Conservation (phyloP, 1,284 basidiomycete species). For the Ceratobasidium sp. region DNA sequence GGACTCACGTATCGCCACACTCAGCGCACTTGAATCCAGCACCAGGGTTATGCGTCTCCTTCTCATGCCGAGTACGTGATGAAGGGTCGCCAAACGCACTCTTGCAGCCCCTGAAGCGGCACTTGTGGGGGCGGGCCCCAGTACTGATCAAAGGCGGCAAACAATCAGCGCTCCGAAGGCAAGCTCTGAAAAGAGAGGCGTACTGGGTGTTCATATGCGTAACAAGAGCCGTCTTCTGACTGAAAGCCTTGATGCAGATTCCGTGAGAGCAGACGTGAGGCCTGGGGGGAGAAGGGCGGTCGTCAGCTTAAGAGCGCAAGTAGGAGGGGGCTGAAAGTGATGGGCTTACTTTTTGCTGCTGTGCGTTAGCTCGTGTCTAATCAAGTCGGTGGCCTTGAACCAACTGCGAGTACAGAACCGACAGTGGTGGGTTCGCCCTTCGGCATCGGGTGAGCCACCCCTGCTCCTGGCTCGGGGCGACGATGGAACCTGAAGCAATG, state of each 20-base stretch:
- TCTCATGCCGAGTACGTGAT: conserved; percentile 31
- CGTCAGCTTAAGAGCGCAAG: conserved; percentile 6
- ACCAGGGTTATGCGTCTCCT: conserved; percentile 24
- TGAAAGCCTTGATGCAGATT: conserved; percentile 8
- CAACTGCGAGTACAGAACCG: background rate
- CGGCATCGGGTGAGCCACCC: background rate
- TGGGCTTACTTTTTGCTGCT: background rate
- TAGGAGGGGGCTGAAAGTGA: background rate
- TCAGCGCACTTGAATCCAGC: conserved; percentile 19
- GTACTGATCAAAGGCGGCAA: background rate
- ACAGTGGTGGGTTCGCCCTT: background rate
- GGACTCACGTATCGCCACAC: conserved; percentile 23
- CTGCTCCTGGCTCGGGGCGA: too few species aligned
- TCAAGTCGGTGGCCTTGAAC: background rate
- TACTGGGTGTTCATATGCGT: conserved; percentile 33
- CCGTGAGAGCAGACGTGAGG: background rate
- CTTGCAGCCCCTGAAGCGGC: background rate
- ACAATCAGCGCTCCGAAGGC: background rate
- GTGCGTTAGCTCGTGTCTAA: background rate
- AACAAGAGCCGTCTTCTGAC: conserved; percentile 24
- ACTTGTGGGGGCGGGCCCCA: conserved; percentile 10
- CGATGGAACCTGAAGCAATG: background rate
- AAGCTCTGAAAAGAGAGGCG: background rate
- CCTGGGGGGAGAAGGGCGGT: background rate
- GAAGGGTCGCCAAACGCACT: conserved; percentile 21